Base-by-base conservation (phyloP, 306 rosid species). In the Quercus cerris region DNA sequence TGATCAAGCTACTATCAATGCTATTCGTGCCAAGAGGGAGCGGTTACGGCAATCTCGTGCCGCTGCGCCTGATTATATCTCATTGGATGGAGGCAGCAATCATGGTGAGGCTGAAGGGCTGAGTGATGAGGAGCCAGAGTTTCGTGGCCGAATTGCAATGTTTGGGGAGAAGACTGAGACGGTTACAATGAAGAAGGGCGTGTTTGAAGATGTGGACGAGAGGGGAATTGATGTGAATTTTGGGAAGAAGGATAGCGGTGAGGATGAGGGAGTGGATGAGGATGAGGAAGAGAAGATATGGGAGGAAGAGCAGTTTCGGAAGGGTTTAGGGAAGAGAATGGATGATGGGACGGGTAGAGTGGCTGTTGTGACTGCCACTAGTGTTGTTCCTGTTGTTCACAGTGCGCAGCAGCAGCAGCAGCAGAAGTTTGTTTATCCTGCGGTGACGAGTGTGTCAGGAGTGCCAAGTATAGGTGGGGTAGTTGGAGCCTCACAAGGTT, bases 221-320 rank as follows among this genome's bases (percentile, higher is more conserved):
- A 84, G 87, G 49, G 75, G 52, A 14, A 75, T 71, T 81, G 89
- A 80, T 63, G 84, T 58, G 58, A 88, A 84, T 70, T 77, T 87
- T 51, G 67, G 70, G 67, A 86, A 81, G 70, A 86, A 72, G 31
- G 69, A 41, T 27, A 70, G 35, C 6, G 80, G 0, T 49, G 61
- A 66, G 8, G 35, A 44, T 1, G 88, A 81, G 25, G 83, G 75
- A 1, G 92, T 56, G 4, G 87, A 85, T 5, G 88, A 92, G 5
- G 97, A 92, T 0, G 98, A 95, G 59, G 99, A 92, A 82, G 94
- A 94, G 84, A 91, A 86, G 68, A 78, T 91, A 85, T 95, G 99
- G 99, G 99, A 95, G 80, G 96, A 91, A 46, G 99, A 91, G 82
- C 99, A 95, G 89, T 84, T 95, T 76, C 86, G 97, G 83, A 95